Evolutionary conservation across 2,329 filamentous ascomycete genomes (phyloP).

Genomic region (Nigrospora sphaerica): DNA sequence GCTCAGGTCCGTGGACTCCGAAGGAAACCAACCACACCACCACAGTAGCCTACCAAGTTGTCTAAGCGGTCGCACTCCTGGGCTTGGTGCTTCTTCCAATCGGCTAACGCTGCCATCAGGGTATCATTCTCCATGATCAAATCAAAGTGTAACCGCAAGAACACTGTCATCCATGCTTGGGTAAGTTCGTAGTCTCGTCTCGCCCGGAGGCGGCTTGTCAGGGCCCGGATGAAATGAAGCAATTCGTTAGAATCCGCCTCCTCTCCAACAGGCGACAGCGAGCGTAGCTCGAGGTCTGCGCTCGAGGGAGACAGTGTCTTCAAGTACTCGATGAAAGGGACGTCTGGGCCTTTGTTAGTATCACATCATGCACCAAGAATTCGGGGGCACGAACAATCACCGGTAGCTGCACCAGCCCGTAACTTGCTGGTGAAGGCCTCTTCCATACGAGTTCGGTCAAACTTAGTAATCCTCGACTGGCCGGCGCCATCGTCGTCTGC

Average conservation of each 20-base stretch:
- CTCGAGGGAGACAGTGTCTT: slow-evolving; percentile 76
- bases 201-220: slow-evolving; percentile 62
- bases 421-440: slow-evolving; percentile 53
- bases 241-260: slow-evolving; percentile 59
- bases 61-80: slow-evolving; percentile 65
- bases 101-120: slow-evolving; percentile 51
- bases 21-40: slow-evolving; percentile 78
- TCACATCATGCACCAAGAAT: background rate
- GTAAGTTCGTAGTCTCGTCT: slow-evolving; percentile 86
- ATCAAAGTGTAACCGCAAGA: slow-evolving; percentile 70
- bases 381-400: slow-evolving; percentile 46
- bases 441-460: slow-evolving; percentile 52
- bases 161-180: slow-evolving; percentile 96
- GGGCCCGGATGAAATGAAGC: slow-evolving; percentile 69
- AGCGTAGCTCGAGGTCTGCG: slow-evolving; percentile 85
- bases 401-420: slow-evolving; percentile 41
- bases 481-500: slow-evolving; percentile 19
- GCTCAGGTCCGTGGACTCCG: slow-evolving; percentile 50
- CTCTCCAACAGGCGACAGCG: slow-evolving; percentile 48
- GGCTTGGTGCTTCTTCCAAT: slow-evolving; percentile 69
- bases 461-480: slow-evolving; percentile 60
- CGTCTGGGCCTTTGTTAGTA: slow-evolving; percentile 32
- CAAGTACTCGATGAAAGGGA: slow-evolving; percentile 67
- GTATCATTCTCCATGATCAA: slow-evolving; percentile 40
- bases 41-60: slow-evolving; percentile 77